Evolutionary conservation across 2,329 filamentous ascomycete genomes (phyloP).

Genomic region (Nemania bipapillata): DNA sequence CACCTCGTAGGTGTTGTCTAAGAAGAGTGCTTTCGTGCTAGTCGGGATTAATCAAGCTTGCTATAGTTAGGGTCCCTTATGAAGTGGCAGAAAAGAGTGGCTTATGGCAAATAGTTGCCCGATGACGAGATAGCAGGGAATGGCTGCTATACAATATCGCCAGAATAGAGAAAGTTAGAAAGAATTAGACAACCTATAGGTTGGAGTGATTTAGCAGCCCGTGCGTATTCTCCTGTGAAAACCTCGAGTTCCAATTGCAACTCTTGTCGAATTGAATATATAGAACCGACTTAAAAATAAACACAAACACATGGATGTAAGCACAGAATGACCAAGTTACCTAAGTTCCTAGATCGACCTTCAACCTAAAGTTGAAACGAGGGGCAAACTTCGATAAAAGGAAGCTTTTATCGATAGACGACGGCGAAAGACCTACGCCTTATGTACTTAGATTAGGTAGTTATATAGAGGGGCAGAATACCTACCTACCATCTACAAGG

Average conservation of each 20-base stretch:
- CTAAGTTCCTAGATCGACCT: neutral
- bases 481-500: too few relatives aligned
- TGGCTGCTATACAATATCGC: neutral
- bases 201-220: neutral
- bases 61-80: neutral
- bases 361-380: too few relatives aligned
- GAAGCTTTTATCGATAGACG: too few relatives aligned
- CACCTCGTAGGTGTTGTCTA: slow-evolving; percentile 14
- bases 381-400: slow-evolving; percentile 22
- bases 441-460: too few relatives aligned
- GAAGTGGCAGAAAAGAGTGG: neutral
- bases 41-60: neutral
- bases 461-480: too few relatives aligned
- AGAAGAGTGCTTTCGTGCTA: neutral
- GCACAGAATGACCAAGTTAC: neutral
- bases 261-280: neutral
- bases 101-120: neutral
- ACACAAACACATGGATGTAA: neutral
- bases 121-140: neutral
- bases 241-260: neutral
- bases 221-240: neutral
- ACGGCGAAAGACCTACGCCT: too few relatives aligned
- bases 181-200: neutral
- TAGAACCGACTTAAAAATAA: neutral
- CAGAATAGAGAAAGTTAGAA: neutral